Conservation (phyloP, 169 alveolate genomes). For the Fabrea salina region DNA sequence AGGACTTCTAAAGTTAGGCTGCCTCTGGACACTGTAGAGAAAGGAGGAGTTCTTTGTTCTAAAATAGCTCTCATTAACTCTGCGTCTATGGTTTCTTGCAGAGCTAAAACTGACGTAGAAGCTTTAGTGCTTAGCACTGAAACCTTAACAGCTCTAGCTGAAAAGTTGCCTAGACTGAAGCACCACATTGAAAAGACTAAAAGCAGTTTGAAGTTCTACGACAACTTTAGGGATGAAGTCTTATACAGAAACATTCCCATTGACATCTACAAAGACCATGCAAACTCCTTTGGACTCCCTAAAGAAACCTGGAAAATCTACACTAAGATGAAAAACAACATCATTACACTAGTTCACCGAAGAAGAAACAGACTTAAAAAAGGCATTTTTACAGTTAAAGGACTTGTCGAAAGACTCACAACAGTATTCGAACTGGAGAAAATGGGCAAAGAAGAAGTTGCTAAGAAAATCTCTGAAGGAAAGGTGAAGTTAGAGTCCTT, state of each 20-base stretch:
- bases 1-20: background rate
- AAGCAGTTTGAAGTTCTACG: background rate
- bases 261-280: background rate
- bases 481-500: constrained; percentile 7
- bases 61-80: background rate
- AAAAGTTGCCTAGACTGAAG: background rate
- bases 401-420: background rate
- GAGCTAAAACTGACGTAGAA: background rate
- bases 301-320: background rate
- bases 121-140: background rate
- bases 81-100: background rate
- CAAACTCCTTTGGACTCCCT: background rate
- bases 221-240: background rate
- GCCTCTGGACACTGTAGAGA: background rate
- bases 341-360: background rate
- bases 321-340: background rate
- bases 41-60: constrained; percentile 1
- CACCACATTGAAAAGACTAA: background rate
- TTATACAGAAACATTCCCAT: background rate
- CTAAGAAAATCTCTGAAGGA: background rate
- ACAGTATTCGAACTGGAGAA: background rate
- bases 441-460: background rate
- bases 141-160: background rate
- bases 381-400: background rate
- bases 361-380: background rate